Base-by-base conservation (phyloP, 2,329 filamentous ascomycete species). In the Lecanoromycetidae sp. region DNA sequence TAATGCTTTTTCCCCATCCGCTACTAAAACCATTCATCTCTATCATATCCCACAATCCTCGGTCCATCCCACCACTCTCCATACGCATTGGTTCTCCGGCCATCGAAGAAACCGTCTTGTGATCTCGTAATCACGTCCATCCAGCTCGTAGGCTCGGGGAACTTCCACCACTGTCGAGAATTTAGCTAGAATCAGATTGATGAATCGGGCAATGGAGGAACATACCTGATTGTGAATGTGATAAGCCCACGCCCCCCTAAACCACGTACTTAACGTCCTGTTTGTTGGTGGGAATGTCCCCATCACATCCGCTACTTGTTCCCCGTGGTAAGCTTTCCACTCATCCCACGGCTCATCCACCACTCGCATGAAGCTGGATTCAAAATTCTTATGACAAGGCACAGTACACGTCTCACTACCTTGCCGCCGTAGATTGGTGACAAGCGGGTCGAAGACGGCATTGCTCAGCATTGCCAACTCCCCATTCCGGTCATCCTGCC, bases 401-500 rank as follows among this genome's bases (percentile, higher is more conserved):
- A 76, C 66, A 0, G 72, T 73, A 56, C 73, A 76, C 30, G 65
- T 62, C 2, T 25, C 32, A 13, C 29, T 48, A 70, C 71, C 53
- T 72, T 64, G 35, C 69, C 64, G 29, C 68, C 71, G 66, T 68
- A 72, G 54, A 74, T 52, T 75, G 71, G 1, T 71, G 71, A 73
- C 73, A 55, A 76, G 73, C 1, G 73, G 72, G 53, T 76, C 73
- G 47, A 76, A 75, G 4, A 72, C 68, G 4, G 69, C 72, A 1
- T 71, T 75, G 57, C 76, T 72, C n/a, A 76, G 64, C 72, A 75
- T 76, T 8, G 69, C 62, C 44, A 75, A 69, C 48, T 76, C 72
- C 4, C 68, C 65, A 46, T 74, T 72, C 38, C 71, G 65, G 3
- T 66, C 66, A 50, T 76, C 73, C 54, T 75, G 75, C 62, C 72